These are phyloP conservation scores for Kurtzmaniella cleridarum DNA, from an alignment of 805 yeast genomes.

Conservation along the genomic window DNA sequence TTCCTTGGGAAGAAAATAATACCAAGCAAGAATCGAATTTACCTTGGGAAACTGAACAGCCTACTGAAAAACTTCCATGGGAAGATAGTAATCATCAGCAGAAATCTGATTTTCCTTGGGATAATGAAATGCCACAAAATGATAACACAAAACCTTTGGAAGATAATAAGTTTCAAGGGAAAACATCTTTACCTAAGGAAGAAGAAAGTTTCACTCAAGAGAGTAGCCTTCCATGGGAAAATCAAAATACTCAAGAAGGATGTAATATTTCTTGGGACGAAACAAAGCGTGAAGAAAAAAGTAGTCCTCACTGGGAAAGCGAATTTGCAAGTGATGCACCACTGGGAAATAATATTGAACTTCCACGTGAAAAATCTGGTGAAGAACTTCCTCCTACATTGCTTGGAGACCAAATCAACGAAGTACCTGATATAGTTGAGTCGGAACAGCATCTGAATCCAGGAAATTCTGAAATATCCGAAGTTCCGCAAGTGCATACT, in stretches of 20 bases:
- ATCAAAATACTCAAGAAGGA: background rate
- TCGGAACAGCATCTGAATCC: background rate
- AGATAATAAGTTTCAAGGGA: background rate
- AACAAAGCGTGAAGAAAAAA: no score
- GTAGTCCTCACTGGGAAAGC: constrained; percentile 15
- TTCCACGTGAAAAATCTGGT: background rate
- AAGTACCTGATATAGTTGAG: background rate
- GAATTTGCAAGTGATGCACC: no score
- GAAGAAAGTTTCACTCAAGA: constrained; percentile 1
- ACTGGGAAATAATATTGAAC: constrained; percentile 3
- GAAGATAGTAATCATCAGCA: no score
- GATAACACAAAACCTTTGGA: constrained; percentile 7
- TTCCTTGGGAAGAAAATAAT: no score
- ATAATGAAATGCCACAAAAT: no score
- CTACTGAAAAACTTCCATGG: no score
- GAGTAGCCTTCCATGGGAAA: constrained; percentile 6
- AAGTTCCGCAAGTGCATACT: constrained; percentile 7
- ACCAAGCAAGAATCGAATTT: no score
- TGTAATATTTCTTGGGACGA: constrained; percentile 7
- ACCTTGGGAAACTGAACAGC: no score
- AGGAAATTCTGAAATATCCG: background rate
- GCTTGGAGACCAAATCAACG: background rate
- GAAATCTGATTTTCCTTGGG: no score
- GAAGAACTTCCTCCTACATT: background rate
- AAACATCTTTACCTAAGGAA: constrained; percentile 12